phyloP scores from a whole-genome alignment of 495 filamentous ascomycete species.

The Penicillium crystallinum region DNA sequence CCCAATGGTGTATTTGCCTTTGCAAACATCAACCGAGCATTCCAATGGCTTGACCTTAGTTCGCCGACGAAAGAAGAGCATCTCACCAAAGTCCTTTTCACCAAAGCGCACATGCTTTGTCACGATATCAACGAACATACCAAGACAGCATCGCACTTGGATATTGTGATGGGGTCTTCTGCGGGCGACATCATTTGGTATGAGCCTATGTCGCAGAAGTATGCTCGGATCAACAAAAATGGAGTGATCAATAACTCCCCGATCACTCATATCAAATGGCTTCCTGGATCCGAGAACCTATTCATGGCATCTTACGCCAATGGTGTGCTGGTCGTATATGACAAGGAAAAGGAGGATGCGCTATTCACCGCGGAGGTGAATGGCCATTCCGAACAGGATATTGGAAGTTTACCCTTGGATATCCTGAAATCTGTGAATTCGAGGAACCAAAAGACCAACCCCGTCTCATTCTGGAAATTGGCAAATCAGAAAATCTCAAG shows the following conservation, averaged over 20 bases:
- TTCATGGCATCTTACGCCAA: slow-evolving; percentile 93
- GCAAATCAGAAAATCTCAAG: slow-evolving; percentile 84
- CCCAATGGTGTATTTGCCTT: slow-evolving; percentile 81
- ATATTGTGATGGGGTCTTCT: slow-evolving; percentile 92
- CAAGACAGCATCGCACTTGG: slow-evolving; percentile 72
- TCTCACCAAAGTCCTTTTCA: slow-evolving; percentile 91
- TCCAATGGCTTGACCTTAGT: slow-evolving; percentile 75
- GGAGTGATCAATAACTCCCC: slow-evolving; percentile 81
- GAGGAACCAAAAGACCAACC: slow-evolving; percentile 88
- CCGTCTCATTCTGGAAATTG: slow-evolving; percentile 83
- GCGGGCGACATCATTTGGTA: slow-evolving; percentile 98
- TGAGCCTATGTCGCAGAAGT: slow-evolving; percentile 94
- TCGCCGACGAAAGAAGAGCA: slow-evolving; percentile 65
- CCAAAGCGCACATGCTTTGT: slow-evolving; percentile 90
- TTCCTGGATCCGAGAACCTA: slow-evolving; percentile 88
- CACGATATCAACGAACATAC: slow-evolving; percentile 88
- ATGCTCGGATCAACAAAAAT: slow-evolving; percentile 94
- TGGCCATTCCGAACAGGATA: slow-evolving; percentile 36
- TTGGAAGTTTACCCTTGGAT: slow-evolving; percentile 44
- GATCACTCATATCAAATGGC: slow-evolving; percentile 84
- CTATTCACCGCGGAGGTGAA: slow-evolving; percentile 57
- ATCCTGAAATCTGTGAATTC: slow-evolving; percentile 87
- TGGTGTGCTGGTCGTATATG: slow-evolving; percentile 89
- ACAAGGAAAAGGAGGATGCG: slow-evolving; percentile 97
- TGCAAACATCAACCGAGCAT: slow-evolving; percentile 89